Evolutionary conservation across 148 eudicot genomes (phyloP).

Genomic region (Amaranthus cruentus): DNA sequence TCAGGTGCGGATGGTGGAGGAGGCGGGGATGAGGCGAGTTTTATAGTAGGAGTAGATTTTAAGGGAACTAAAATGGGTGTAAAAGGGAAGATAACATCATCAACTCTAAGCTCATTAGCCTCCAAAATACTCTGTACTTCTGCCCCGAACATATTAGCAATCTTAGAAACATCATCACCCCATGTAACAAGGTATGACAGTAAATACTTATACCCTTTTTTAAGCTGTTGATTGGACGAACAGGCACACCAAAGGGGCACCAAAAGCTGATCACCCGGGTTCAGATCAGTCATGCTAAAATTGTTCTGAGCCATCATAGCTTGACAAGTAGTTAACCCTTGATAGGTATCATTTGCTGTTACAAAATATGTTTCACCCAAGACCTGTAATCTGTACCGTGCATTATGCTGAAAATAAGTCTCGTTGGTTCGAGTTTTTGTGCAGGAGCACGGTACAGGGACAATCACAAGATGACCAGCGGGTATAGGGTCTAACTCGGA

Average conservation of each 20-base stretch:
- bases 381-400: constrained; percentile 33
- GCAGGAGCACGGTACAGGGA: constrained; percentile 63
- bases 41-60: constrained; percentile 35
- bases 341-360: constrained; percentile 48
- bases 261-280: constrained; percentile 9
- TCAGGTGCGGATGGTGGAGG: constrained; percentile 20
- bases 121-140: constrained; percentile 27
- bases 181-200: constrained; percentile 38
- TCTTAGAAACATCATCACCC: constrained; percentile 27
- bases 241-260: constrained; percentile 79
- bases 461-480: constrained; percentile 31
- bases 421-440: constrained; percentile 4
- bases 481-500: constrained; percentile 35
- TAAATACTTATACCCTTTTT: constrained; percentile 36
- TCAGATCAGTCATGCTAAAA: not conserved
- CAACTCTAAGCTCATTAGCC: constrained; percentile 47
- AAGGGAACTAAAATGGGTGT: constrained; percentile 59
- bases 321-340: constrained; percentile 62
- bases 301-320: constrained; percentile 45
- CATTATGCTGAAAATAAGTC: constrained; percentile 50
- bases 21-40: constrained; percentile 26
- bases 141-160: constrained; percentile 41
- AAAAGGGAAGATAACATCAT: constrained; percentile 41
- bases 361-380: constrained; percentile 41
- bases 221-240: constrained; percentile 45